Base-by-base conservation (phyloP, 2,329 filamentous ascomycete genomes). In the Colletotrichum lentis region DNA sequence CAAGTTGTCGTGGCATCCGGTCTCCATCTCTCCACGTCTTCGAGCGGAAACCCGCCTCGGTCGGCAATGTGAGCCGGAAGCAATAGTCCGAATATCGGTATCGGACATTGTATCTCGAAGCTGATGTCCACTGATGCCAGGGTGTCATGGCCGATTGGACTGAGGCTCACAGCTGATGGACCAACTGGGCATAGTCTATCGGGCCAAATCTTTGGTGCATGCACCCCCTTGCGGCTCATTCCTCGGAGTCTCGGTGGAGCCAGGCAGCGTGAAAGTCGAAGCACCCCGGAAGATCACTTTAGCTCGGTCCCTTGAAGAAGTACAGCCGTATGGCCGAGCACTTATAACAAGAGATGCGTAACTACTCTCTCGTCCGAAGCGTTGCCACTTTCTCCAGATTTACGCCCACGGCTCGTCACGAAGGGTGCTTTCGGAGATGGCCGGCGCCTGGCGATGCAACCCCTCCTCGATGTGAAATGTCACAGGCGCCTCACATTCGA, bases 281-380 rank as follows among this genome's bases (percentile, higher is more conserved):
- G 59, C 22, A 64, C 64, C 64, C 64, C 64, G 64, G 59, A 58
- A 63, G 64, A 64, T 64, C 64, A 54, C 27, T 52, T 64, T 58
- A 44, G 52, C 22, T 37, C 5, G 39, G 31, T 37, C 18, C 8
- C 27, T 22, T 57, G 59, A 18, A 22, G 22, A 39, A 12, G 5
- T 39, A 16, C 24, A 35, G 27, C 5, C 27, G 27, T 27, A 27
- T 27, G 27, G 27, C 27, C 27, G 27, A 27, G 27, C 27, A 27
- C 27, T 27, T 27, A 27, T 27, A 8, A 8, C 27, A 27, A 27
- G 27, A 27, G 5, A 27, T 27, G 27, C 27, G 27, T 27, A 27
- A 27, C 27, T 27, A 27, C 27, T 27, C 5, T 27, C 27, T 7
- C 27, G 4, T 7, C 27, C 27, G 8, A 27, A 27, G 27, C 6